Evolutionary conservation across 345 rosid genomes (phyloP).

Genomic region (Odontarrhena argentea): DNA sequence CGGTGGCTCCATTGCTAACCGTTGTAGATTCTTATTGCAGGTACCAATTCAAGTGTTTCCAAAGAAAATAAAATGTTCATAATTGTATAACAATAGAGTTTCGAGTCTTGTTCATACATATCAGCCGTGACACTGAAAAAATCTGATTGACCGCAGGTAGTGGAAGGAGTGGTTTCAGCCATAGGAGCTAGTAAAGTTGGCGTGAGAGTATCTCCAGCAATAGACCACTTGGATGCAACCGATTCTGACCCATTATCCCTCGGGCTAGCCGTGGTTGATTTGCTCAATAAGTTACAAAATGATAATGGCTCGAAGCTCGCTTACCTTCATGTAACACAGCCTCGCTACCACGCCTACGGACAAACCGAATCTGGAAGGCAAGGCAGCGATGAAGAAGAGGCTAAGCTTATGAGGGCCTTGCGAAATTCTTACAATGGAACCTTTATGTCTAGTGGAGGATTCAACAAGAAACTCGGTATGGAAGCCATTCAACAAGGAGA

Average conservation of each 20-base stretch:
- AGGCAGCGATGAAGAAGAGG: constrained; percentile 64
- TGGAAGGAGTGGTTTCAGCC: constrained; percentile 56
- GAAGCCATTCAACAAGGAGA: constrained; percentile 66
- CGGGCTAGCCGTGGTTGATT: constrained; percentile 61
- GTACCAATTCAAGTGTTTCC: constrained; percentile 1
- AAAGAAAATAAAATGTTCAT: too few species aligned
- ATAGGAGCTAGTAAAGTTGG: constrained; percentile 64
- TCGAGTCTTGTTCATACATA: neutral
- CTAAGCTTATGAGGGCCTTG: constrained; percentile 54
- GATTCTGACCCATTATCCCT: constrained; percentile 75
- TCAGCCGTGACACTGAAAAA: neutral
- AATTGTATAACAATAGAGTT: too few species aligned
- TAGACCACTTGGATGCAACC: constrained; percentile 73
- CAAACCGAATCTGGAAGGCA: constrained; percentile 61
- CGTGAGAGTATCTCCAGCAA: constrained; percentile 81
- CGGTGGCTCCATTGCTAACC: constrained; percentile 70
- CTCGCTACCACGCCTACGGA: constrained; percentile 69
- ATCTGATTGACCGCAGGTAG: constrained; percentile 42
- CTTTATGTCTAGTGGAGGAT: constrained; percentile 79
- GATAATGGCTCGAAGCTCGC: constrained; percentile 55
- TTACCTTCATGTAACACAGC: constrained; percentile 85
- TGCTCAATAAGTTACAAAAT: constrained; percentile 62
- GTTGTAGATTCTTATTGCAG: constrained; percentile 69
- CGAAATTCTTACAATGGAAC: constrained; percentile 65
- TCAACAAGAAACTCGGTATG: constrained; percentile 65